Evolutionary conservation across 768 basidiomycete genomes (phyloP), one percentile per base, ranked within the genome.

Genomic region (Auriscalpium microsporum): DNA sequence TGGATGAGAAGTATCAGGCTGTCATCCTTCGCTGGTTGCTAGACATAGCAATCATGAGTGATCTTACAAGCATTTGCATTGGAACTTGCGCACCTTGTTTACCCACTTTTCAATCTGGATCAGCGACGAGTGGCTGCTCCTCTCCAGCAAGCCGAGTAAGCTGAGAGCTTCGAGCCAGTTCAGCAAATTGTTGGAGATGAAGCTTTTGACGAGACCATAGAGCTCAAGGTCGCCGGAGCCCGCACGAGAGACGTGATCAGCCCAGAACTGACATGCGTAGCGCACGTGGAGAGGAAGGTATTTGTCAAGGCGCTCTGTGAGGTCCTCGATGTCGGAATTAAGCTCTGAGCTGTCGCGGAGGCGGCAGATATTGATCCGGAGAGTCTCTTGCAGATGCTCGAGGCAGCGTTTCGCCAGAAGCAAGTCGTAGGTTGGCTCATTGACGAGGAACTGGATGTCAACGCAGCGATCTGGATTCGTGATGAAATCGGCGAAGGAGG

Each of bases 91-190:
- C 8, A 42, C 40, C 40, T 42, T 42, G 13, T 42, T 13, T 17
- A 42, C 1, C 40, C 40, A 42, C 17, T 42, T 13, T 17, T 42
- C 40, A 8, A 42, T 42, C 14, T 14, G 40, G 17, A 42, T 13
- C 17, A 42, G 17, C 17, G 40, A 42, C 14, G 40, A 42, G 40
- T 17, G 6, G 17, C 40, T 42, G 40, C 40, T 42, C 28, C 28
- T 28, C 40, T 42, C 40, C 40, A 48, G 11, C 13, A 13, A 3
- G 11, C 45, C 53, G 8, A 48, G 10, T 16, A 48, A 17, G 47
- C 53, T 54, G 11, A 54, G 16, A 7, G 44, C 42, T 36, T 54
- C 53, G 8, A 54, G 19, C 53, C 53, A 54, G 9, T 13, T 19
- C 4, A 54, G 34, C 40, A 54, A 54, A 6, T 47, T 23, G 8